Evolutionary conservation across 345 rosid species (phyloP).

Genomic region (Bruguiera sexangula): DNA sequence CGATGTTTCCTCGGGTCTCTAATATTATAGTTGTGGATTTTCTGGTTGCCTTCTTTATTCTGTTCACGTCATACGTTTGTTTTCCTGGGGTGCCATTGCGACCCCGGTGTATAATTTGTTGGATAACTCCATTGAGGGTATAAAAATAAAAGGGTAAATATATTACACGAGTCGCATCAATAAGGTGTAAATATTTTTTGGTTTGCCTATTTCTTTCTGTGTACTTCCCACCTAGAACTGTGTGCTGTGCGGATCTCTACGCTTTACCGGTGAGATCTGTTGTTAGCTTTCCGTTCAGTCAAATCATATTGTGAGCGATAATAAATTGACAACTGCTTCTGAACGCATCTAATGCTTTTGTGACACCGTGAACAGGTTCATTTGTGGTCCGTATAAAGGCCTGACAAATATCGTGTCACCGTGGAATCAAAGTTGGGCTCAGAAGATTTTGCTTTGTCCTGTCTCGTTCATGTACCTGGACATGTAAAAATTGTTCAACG

Average conservation of each 20-base stretch:
- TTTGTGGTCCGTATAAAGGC: conserved; percentile 84
- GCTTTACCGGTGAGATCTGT: background rate
- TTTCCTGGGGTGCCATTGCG: too few species aligned
- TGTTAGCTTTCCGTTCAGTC: background rate
- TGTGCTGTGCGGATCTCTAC: too few species aligned
- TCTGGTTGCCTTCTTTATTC: too few species aligned
- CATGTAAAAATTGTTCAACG: too few species aligned
- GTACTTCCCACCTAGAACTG: background rate
- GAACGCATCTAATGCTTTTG: background rate
- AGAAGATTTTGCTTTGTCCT: background rate
- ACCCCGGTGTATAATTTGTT: too few species aligned
- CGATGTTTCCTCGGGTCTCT: too few species aligned
- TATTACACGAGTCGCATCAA: too few species aligned
- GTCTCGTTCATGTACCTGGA: background rate
- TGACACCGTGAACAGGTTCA: conserved; percentile 48
- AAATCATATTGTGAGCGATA: background rate
- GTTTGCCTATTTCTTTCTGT: background rate
- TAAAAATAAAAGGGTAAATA: too few species aligned
- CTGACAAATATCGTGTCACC: conserved; percentile 24
- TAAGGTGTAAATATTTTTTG: too few species aligned
- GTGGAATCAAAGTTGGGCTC: background rate
- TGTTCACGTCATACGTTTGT: too few species aligned
- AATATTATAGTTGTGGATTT: too few species aligned
- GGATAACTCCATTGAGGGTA: too few species aligned
- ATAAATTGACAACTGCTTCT: background rate